A percentile compares a stretch with the other conserved stretches of the same genome.
These are phyloP conservation scores for Aureoboletus auriporus DNA, from an alignment of 768 basidiomycete genomes.

Conservation along the genomic window DNA sequence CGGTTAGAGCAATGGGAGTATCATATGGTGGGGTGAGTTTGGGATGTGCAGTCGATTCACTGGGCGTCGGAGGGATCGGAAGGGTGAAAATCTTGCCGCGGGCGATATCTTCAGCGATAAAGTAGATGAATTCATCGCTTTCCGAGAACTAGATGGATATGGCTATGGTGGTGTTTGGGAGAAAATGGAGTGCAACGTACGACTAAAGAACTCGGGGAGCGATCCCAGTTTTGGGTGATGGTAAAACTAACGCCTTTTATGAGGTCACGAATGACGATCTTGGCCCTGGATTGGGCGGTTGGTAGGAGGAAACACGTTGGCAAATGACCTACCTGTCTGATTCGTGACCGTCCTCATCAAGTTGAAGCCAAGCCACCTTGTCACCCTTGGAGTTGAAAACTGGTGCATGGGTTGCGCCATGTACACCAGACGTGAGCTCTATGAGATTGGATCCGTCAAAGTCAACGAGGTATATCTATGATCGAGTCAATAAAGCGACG, in stretches of 20 bases:
- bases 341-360: slow-evolving; percentile 86
- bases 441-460: slow-evolving; percentile 50
- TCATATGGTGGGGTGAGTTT: slow-evolving; percentile 37
- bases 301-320: not conserved
- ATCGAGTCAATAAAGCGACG: not conserved
- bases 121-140: slow-evolving; percentile 64
- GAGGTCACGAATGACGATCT: slow-evolving; percentile 79
- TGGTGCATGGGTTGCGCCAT: slow-evolving; percentile 79
- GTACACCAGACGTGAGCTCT: slow-evolving; percentile 78
- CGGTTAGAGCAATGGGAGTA: slow-evolving; percentile 57
- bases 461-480: slow-evolving; percentile 66
- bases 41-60: slow-evolving; percentile 50
- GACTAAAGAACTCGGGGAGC: slow-evolving; percentile 46
- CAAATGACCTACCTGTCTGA: slow-evolving; percentile 57
- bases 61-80: slow-evolving; percentile 60
- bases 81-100: slow-evolving; percentile 70
- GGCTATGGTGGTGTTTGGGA: not conserved
- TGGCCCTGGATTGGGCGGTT: slow-evolving; percentile 42
- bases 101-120: slow-evolving; percentile 76
- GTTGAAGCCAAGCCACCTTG: slow-evolving; percentile 84
- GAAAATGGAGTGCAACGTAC: slow-evolving; percentile 5
- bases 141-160: slow-evolving; percentile 57
- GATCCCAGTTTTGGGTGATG: slow-evolving; percentile 82
- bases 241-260: slow-evolving; percentile 62
- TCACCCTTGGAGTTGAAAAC: slow-evolving; percentile 62